Conservation (phyloP, 768 basidiomycete genomes). For the Boletus rufocinnamomeus region DNA sequence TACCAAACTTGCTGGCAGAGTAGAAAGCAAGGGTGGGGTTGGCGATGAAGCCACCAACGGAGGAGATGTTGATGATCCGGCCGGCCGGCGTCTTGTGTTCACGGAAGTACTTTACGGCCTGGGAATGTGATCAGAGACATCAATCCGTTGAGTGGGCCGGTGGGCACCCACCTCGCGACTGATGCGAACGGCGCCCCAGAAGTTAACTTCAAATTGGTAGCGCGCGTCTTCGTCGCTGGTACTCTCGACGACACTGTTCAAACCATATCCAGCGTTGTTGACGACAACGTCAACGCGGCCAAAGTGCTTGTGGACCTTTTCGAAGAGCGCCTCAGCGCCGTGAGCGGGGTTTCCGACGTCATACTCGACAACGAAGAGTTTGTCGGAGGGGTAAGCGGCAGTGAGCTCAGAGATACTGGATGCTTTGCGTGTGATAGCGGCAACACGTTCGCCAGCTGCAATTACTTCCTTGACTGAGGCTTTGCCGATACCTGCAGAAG, state of each 20-base stretch:
- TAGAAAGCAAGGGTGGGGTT: slow-evolving; percentile 23
- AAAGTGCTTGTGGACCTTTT: slow-evolving; percentile 25
- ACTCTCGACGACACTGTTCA: slow-evolving; percentile 29
- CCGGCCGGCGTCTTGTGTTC: slow-evolving; percentile 29
- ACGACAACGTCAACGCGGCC: slow-evolving; percentile 36
- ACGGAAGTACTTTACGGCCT: slow-evolving; percentile 35
- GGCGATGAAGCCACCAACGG: slow-evolving; percentile 20
- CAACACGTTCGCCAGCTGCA: slow-evolving; percentile 29
- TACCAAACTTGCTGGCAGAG: slow-evolving; percentile 28
- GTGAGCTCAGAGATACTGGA: slow-evolving; percentile 21
- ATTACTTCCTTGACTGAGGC: slow-evolving; percentile 31
- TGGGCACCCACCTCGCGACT: slow-evolving; percentile 23
- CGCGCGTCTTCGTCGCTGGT: slow-evolving; percentile 30
- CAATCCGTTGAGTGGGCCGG: neutral
- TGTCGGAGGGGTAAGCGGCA: slow-evolving; percentile 15
- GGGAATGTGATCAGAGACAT: neutral
- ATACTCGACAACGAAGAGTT: slow-evolving; percentile 32
- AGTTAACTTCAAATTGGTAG: slow-evolving; percentile 34
- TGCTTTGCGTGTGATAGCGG: slow-evolving; percentile 32
- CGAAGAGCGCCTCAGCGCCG: slow-evolving; percentile 22
- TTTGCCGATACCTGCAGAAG: slow-evolving; percentile 43
- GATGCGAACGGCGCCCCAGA: slow-evolving; percentile 33
- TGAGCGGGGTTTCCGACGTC: slow-evolving; percentile 32
- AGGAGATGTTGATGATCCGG: slow-evolving; percentile 27
- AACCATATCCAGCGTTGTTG: slow-evolving; percentile 36